Base-by-base conservation (phyloP, 192 early-diverging fungal species). In the Coemansia brasiliensis region DNA sequence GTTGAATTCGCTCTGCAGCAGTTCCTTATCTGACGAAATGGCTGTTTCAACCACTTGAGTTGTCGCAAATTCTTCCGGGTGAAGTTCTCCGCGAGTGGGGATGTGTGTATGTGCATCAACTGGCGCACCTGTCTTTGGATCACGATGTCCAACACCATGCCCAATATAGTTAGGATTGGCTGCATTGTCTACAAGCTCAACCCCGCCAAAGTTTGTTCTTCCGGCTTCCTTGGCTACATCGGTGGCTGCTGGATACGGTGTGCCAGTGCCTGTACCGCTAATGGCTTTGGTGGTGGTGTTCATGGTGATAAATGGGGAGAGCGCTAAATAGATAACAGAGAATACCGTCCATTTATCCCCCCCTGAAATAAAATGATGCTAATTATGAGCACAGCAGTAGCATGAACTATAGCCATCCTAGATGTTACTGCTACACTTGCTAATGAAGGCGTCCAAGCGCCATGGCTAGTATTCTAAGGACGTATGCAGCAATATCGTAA, bases 151-250 rank as follows among this genome's bases (percentile, higher is more conserved):
- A 12, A 79, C 65, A 41, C 76, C 76, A 15, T 79, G 76, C 12
- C 76, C 76, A 54, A 79, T 66, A 24, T 79, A 79, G 5, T 49
- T 41, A 1, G 69, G 69, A 50, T 41, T 72, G 40, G 25, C 55
- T 9, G 76, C 65, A 51, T 72, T 63, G 46, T 63, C 57, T 18
- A 72, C 56, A 25, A 79, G 62, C 57, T 72, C 69, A 6, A 45
- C 46, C 17, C 69, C 76, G 32, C 76, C 76, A 62, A 65, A 69
- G 10, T 45, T 49, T 3, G 52, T 65, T 7, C 50, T 59, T 42
- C 76, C 69, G 3, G 57, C 35, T 46, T 79, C 75, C 55, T 79
- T 79, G 45, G 75, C 75, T n/a, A 69, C 62, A 58, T 79, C 75
- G 4, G 67, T 79, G n/a, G 75, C 75, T 17, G 75, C 75, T 21